A percentile compares a stretch with the other conserved stretches of the same genome.
Evolutionary conservation across 139 green algal genomes (phyloP).

Genomic region (Micractinium sp.): DNA sequence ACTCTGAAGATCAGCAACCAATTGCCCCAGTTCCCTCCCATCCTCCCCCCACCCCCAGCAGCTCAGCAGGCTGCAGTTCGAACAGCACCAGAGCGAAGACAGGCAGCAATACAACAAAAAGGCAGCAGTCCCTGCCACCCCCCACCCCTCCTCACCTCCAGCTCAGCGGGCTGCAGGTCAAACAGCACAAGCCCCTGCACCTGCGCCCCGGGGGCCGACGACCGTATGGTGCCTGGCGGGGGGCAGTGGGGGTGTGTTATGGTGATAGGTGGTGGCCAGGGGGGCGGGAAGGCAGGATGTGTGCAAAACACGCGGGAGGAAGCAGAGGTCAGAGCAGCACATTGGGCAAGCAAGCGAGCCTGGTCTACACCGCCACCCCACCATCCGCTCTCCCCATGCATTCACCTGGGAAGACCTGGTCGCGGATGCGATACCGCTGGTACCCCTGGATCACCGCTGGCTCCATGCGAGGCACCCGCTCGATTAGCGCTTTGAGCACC

Average conservation of each 20-base stretch:
- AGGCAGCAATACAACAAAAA: too few species aligned
- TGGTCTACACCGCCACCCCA: background rate
- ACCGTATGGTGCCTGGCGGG: slow-evolving; percentile 6
- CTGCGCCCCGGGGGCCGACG: background rate
- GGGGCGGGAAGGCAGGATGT: too few species aligned
- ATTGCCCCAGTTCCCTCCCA: background rate
- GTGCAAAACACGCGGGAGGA: too few species aligned
- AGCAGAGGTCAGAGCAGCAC: too few species aligned
- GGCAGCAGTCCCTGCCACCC: too few species aligned
- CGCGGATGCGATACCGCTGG: slow-evolving; percentile 62
- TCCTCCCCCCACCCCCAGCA: slow-evolving; percentile 31
- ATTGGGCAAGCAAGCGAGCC: too few species aligned
- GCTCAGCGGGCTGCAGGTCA: slow-evolving; percentile 62
- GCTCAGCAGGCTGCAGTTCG: slow-evolving; percentile 62
- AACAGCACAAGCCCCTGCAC: slow-evolving; percentile 41
- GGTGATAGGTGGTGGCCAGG: too few species aligned
- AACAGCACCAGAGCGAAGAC: slow-evolving; percentile 53
- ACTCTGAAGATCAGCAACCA: too few species aligned
- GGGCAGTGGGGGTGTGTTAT: too few species aligned
- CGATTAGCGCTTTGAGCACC: slow-evolving; percentile 66
- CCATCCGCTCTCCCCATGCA: background rate
- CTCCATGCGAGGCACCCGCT: slow-evolving; percentile 46
- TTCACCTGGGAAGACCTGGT: slow-evolving; percentile 14
- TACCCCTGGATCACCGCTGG: slow-evolving; percentile 65
- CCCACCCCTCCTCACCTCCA: slow-evolving; percentile 47